Percentiles rank a stretch among this genome's conserved stretches.
These are phyloP conservation scores for Metarhizium robertsii DNA, from an alignment of 2,329 filamentous ascomycete species.

Conservation along the genomic window DNA sequence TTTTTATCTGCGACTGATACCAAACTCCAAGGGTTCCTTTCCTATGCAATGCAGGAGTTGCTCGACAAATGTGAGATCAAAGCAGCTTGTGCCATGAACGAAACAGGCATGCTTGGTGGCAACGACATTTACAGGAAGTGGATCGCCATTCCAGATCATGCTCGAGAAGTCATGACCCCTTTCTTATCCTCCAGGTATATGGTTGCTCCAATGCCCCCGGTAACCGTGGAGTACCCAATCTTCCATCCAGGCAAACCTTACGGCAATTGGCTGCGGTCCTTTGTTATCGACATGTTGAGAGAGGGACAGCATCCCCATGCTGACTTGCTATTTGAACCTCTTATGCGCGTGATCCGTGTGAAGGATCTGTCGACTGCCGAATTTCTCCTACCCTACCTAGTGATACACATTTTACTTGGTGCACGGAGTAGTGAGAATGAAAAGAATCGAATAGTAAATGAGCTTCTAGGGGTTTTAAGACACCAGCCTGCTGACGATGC, in stretches of 20 bases:
- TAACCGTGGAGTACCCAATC: constrained; percentile 63
- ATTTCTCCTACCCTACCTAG: constrained; percentile 81
- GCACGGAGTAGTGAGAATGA: constrained; percentile 52
- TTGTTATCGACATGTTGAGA: constrained; percentile 75
- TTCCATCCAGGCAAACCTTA: constrained; percentile 63
- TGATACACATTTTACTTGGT: constrained; percentile 73
- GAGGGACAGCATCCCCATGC: constrained; percentile 68
- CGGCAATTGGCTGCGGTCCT: constrained; percentile 68
- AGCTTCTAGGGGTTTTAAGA: constrained; percentile 67
- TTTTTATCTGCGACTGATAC: constrained; percentile 88
- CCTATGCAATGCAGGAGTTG: constrained; percentile 90
- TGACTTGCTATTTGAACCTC: constrained; percentile 67
- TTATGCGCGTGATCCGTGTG: constrained; percentile 73
- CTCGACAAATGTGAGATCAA: constrained; percentile 69
- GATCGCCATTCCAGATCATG: constrained; percentile 65
- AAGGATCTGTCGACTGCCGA: constrained; percentile 80
- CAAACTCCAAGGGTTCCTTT: constrained; percentile 79
- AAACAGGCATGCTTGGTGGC: constrained; percentile 33
- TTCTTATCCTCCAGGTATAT: constrained; percentile 80
- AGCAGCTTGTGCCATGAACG: constrained; percentile 37
- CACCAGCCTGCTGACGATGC: constrained; percentile 43
- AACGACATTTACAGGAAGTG: constrained; percentile 63
- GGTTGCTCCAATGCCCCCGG: constrained; percentile 52
- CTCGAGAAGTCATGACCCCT: constrained; percentile 75
- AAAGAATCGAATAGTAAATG: constrained; percentile 55